Conservation (phyloP, 768 basidiomycete species). For the Phylloporus sp. region DNA sequence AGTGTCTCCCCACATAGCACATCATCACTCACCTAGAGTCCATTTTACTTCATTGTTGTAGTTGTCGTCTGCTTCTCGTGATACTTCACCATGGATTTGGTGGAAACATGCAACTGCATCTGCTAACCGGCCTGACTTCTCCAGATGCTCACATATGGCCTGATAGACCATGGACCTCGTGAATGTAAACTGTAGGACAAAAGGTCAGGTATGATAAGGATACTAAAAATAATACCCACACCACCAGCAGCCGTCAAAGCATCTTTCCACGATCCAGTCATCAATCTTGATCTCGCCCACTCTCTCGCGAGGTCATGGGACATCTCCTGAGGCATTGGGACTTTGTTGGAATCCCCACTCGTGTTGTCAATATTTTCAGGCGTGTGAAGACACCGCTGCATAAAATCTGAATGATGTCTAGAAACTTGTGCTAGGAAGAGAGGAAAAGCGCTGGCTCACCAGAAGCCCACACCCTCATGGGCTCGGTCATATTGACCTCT, state of each 20-base stretch:
- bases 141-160: background rate
- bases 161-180: background rate
- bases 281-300: constrained; percentile 6
- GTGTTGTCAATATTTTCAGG: background rate
- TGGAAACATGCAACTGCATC: background rate
- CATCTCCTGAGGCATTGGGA: no score
- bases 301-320: background rate
- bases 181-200: background rate
- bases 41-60: background rate
- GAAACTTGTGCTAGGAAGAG: no score
- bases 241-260: background rate
- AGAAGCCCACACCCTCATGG: no score
- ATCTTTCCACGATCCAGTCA: constrained; percentile 1
- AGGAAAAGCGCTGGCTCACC: no score
- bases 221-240: background rate
- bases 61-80: background rate
- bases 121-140: background rate
- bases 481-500: no score
- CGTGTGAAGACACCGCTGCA: background rate
- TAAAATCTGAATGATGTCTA: background rate
- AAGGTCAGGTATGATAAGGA: background rate
- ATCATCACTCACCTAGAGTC: background rate
- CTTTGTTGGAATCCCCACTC: background rate
- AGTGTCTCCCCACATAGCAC: background rate
- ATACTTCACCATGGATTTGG: background rate